These are phyloP conservation scores for Aphanomyces invadans DNA, from an alignment of 352 stramenopile genomes.

Conservation along the genomic window DNA sequence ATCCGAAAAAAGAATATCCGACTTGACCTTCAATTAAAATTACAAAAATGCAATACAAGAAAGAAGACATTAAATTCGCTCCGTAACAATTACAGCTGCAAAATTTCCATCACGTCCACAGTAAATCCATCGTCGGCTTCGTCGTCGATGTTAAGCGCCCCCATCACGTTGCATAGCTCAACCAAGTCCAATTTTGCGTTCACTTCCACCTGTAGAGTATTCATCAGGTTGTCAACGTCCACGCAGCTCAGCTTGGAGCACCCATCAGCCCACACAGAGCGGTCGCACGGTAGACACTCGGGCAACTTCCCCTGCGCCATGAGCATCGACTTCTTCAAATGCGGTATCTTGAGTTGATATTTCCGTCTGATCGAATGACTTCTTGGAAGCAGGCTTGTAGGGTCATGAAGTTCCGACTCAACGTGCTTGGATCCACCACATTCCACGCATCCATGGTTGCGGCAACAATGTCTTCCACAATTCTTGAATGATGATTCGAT, in stretches of 20 bases:
- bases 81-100: not conserved
- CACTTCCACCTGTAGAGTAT: not conserved
- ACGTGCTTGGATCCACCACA: not conserved
- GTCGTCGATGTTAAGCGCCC: not conserved
- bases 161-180: not conserved
- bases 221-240: not conserved
- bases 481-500: not conserved
- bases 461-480: not conserved
- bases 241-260: not conserved
- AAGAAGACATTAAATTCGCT: not conserved
- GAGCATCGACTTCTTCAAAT: not conserved
- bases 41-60: not conserved
- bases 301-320: not conserved
- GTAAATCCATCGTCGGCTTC: not conserved
- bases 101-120: not conserved
- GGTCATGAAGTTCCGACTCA: not conserved
- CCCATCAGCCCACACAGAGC: not conserved
- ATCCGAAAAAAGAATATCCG: slow-evolving; percentile 3
- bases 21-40: not conserved
- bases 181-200: not conserved
- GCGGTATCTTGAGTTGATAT: slow-evolving; percentile 8
- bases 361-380: not conserved
- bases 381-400: not conserved
- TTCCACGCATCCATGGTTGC: not conserved
- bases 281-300: not conserved